Evolutionary conservation across 192 early-diverging fungal species (phyloP), one percentile per base, ranked within the genome.

Genomic region (Backusella macrospora): DNA sequence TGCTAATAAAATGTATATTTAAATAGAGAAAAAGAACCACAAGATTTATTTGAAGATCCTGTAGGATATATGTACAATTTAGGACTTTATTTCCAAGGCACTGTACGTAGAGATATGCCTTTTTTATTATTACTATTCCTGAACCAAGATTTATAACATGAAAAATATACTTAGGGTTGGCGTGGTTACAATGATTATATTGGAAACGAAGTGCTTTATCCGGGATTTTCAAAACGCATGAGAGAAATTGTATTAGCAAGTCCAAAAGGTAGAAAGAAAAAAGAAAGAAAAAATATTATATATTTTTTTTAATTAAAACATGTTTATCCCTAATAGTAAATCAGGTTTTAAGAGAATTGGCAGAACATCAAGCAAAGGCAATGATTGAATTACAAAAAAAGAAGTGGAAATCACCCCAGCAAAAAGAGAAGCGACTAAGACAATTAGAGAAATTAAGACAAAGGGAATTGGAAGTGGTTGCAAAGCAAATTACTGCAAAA

Each of bases 131-230:
- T 5, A 34, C 2, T 55, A 37, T 18, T 12, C 5, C 6, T 3
- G 14, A 38, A 21, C 10, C 5, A 26, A 47, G 5, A 42, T 43
- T 66, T 71, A 66, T 38, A 18, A 59, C 49, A 4, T 39, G 34
- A n/a, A 74, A 43, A 23, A 23, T 70, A 7, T 45, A 66, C 67
- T 10, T 73, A 93, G 92, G 92, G 92, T 8, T 94, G 92, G 92
- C 86, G 91, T 81, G 87, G 90, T 38, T 92, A 94, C 70, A 89
- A 86, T 73, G 84, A 89, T 67, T 92, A 92, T 76, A 90, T 94
- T 68, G 92, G 92, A 26, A 81, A 86, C 14, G 81, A 85, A 9
- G 86, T 92, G 47, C 83, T 90, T 39, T 94, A 92, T 62, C 86
- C 89, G 21, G 89, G 87, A 38, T 94, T 90, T 68, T 80, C 87